These are phyloP conservation scores for Thelonectria rubi DNA, from an alignment of 2,329 filamentous ascomycete species.

Conservation along the genomic window DNA sequence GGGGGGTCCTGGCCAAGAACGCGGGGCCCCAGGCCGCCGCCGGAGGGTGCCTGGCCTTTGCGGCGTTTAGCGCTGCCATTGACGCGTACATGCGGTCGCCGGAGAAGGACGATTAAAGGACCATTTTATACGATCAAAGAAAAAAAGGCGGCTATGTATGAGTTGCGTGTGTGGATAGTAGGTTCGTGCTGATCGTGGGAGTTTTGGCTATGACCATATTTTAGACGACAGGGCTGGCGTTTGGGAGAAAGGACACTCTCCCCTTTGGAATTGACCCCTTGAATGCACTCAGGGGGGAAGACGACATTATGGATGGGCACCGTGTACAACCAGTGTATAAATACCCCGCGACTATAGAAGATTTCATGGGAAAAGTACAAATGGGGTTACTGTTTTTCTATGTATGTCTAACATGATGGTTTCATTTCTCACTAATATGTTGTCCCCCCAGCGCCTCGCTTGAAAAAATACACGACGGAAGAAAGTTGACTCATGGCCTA, in stretches of 20 bases:
- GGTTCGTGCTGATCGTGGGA: slow-evolving; percentile 35
- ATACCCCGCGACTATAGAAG: slow-evolving; percentile 35
- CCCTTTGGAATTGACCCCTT: slow-evolving; percentile 37
- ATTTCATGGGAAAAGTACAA: slow-evolving; percentile 26
- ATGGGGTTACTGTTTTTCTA: slow-evolving; percentile 13
- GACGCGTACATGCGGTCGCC: slow-evolving; percentile 90
- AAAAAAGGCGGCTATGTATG: slow-evolving; percentile 24
- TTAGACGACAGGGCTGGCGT: slow-evolving; percentile 48
- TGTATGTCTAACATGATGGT: slow-evolving; percentile 20
- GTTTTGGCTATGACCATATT: slow-evolving; percentile 36
- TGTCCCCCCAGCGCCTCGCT: slow-evolving; percentile 38
- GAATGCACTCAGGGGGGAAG: slow-evolving; percentile 15
- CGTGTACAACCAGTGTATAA: slow-evolving; percentile 33
- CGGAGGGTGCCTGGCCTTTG: slow-evolving; percentile 91
- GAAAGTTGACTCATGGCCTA: slow-evolving; percentile 17
- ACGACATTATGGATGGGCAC: slow-evolving; percentile 24
- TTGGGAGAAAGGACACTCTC: slow-evolving; percentile 42
- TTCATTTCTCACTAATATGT: slow-evolving; percentile 13
- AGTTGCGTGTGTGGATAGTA: slow-evolving; percentile 32
- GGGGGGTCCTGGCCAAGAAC: slow-evolving; percentile 84
- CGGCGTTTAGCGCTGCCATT: slow-evolving; percentile 90
- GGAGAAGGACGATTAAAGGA: slow-evolving; percentile 55
- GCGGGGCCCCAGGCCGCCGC: slow-evolving; percentile 90
- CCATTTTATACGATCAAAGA: neutral
- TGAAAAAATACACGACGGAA: slow-evolving; percentile 14